Percentiles rank a stretch among this genome's conserved stretches.
Evolutionary conservation across 2,329 filamentous ascomycete species (phyloP).

Genomic region (Fusarium sp.): DNA sequence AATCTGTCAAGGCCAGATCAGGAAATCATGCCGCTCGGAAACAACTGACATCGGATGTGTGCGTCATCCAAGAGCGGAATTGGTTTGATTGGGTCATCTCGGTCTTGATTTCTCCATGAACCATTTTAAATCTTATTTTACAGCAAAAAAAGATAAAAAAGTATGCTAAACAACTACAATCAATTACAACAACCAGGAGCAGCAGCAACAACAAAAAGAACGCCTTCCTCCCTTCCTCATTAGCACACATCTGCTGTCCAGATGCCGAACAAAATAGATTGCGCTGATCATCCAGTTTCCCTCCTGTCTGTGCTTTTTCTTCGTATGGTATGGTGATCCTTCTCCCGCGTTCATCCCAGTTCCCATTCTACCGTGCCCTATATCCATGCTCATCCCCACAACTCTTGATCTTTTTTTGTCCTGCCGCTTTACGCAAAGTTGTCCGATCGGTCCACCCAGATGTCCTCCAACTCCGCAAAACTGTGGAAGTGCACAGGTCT

Average conservation of each 20-base stretch:
- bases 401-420: conserved; percentile 2
- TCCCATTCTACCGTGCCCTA: conserved; percentile 3
- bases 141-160: conserved; percentile 21
- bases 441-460: conserved; percentile 92
- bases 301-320: conserved; percentile 26
- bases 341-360: conserved; percentile 18
- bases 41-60: not conserved
- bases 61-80: not conserved
- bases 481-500: conserved; percentile 95
- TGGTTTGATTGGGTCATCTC: conserved; percentile 1
- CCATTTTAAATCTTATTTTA: conserved; percentile 32
- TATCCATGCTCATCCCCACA: conserved; percentile 3
- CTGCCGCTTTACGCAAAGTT: conserved; percentile 80
- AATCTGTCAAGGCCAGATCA: conserved; percentile 21
- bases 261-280: conserved; percentile 18
- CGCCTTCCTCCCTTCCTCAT: conserved; percentile 35
- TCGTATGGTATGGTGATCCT: conserved; percentile 18
- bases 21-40: conserved; percentile 23
- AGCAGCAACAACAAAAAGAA: conserved; percentile 28
- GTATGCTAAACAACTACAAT: conserved; percentile 7
- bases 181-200: conserved; percentile 29
- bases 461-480: conserved; percentile 96
- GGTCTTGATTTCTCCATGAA: conserved; percentile 20
- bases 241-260: conserved; percentile 5
- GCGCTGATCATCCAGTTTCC: conserved; percentile 16